A percentile compares a stretch with the other conserved stretches of the same genome.
Evolutionary conservation across 2,329 filamentous ascomycete genomes (phyloP).

Genomic region (Verticillium isaacii): DNA sequence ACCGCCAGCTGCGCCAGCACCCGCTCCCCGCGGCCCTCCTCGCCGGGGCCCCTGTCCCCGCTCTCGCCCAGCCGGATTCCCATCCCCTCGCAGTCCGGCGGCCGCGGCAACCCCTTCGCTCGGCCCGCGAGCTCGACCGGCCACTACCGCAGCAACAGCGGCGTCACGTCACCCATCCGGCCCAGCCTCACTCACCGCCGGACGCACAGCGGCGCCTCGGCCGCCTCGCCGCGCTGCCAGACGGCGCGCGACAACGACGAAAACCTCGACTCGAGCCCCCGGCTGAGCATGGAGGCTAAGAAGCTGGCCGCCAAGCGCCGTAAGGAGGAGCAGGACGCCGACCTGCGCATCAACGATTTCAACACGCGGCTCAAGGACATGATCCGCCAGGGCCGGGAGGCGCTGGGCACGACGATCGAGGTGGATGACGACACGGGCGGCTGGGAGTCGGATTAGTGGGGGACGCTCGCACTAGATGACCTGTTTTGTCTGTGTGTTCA

Average conservation of each 20-base stretch:
- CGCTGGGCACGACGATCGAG: conserved; percentile 70
- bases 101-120: conserved; percentile 14
- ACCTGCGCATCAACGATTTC: conserved; percentile 73
- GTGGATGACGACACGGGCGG: conserved; percentile 43
- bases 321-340: conserved; percentile 71
- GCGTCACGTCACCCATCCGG: conserved; percentile 7
- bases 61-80: conserved; percentile 39
- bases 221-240: conserved; percentile 26
- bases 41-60: conserved; percentile 23
- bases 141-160: conserved; percentile 1
- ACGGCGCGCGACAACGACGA: conserved; percentile 17
- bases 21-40: conserved; percentile 30
- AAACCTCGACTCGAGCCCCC: conserved; percentile 35
- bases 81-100: conserved; percentile 19
- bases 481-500: background rate
- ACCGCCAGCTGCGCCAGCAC: conserved; percentile 50
- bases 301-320: conserved; percentile 67
- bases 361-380: conserved; percentile 77
- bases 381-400: conserved; percentile 85
- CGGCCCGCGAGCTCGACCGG: conserved; percentile 13
- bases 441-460: conserved; percentile 32
- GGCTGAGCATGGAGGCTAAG: conserved; percentile 63
- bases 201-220: conserved; percentile 38
- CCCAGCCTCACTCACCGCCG: conserved; percentile 32
- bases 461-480: background rate